Percentiles rank a stretch among this genome's conserved stretches.
These are phyloP conservation scores for Linum usitatissimum DNA, from an alignment of 345 rosid genomes.

Conservation along the genomic window DNA sequence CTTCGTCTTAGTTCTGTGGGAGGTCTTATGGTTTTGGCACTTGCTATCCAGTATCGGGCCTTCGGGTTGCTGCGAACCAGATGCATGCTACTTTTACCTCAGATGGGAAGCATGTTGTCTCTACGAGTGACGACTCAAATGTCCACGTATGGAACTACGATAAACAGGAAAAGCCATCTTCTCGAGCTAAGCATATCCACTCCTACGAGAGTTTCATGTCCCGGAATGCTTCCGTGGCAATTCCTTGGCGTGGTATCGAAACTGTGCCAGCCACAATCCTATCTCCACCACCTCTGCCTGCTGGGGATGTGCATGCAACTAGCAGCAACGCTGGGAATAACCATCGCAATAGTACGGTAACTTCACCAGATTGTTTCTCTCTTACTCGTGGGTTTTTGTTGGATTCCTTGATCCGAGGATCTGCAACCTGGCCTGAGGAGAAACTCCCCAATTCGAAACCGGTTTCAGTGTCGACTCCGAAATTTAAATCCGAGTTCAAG, in stretches of 20 bases:
- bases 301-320: constrained; percentile 7
- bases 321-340: constrained; percentile 3
- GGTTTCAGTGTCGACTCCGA: constrained; percentile 20
- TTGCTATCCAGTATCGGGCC: constrained; percentile 35
- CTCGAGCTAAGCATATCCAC: constrained; percentile 28
- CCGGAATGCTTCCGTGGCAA: constrained; percentile 45
- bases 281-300: constrained; percentile 12
- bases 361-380: constrained; percentile 44
- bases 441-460: constrained; percentile 38
- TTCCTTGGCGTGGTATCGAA: constrained; percentile 57
- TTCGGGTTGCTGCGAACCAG: constrained; percentile 40
- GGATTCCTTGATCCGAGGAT: constrained; percentile 38
- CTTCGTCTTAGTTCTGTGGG: background rate
- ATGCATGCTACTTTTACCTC: constrained; percentile 52
- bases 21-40: background rate
- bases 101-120: constrained; percentile 62
- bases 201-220: constrained; percentile 59
- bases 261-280: constrained; percentile 8
- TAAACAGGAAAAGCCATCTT: constrained; percentile 27
- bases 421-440: constrained; percentile 82
- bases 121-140: constrained; percentile 56
- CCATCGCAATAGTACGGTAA: constrained; percentile 22
- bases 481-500: constrained; percentile 44
- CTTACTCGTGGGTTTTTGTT: constrained; percentile 30
- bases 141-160: constrained; percentile 56